Conservation (phyloP, 179 eudicot species). For the Spinacia oleracea region DNA sequence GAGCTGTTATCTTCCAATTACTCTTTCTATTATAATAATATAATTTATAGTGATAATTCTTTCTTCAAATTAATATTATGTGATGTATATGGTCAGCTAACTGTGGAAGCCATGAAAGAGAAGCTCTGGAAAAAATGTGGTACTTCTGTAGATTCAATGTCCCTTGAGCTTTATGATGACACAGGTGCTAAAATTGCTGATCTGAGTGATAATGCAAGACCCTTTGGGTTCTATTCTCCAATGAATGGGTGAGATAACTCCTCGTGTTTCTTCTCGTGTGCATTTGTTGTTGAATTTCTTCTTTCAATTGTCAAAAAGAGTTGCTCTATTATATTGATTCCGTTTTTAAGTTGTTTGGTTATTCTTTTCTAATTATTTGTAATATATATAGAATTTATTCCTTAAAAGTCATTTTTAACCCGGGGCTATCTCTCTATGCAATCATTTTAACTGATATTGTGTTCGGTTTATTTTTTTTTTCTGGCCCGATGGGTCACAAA, state of each 20-base stretch:
- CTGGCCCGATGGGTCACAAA: neutral
- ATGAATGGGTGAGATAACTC: slow-evolving; percentile 61
- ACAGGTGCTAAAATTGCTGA: slow-evolving; percentile 54
- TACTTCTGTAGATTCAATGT: slow-evolving; percentile 77
- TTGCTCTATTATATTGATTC: neutral
- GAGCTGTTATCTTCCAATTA: neutral
- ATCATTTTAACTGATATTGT: neutral
- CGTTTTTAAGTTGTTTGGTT: neutral
- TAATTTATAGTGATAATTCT: neutral
- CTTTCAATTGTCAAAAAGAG: neutral
- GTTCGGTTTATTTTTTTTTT: neutral
- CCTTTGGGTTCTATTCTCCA: slow-evolving; percentile 85
- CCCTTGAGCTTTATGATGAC: slow-evolving; percentile 81
- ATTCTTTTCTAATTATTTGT: neutral
- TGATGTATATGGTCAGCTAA: slow-evolving; percentile 48
- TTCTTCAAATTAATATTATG: neutral
- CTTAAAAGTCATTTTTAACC: neutral
- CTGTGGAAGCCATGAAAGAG: slow-evolving; percentile 87
- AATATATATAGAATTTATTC: neutral
- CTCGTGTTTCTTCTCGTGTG: neutral
- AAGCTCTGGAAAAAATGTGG: slow-evolving; percentile 95
- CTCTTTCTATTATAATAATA: neutral
- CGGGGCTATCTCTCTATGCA: neutral
- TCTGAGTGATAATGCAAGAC: slow-evolving; percentile 53
- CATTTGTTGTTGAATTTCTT: neutral